Conservation (phyloP, 2,329 filamentous ascomycete genomes). For the Xylariomycetidae sp. region DNA sequence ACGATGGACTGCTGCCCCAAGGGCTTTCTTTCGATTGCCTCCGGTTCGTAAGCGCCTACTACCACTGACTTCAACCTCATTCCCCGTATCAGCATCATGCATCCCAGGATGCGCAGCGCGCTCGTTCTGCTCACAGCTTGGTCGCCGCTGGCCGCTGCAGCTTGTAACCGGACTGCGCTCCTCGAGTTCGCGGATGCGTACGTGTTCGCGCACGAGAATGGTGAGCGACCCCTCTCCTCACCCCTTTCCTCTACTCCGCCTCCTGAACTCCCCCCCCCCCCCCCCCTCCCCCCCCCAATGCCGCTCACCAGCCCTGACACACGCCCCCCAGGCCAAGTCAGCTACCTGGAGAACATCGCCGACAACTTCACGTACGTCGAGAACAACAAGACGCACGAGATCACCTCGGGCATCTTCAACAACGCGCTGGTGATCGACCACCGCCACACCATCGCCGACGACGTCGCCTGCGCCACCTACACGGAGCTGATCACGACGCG, state of each 20-base stretch:
- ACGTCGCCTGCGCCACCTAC: slow-evolving; percentile 24
- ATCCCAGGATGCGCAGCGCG: slow-evolving; percentile 1
- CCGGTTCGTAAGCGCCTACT: too few relatives aligned
- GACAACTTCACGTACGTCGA: slow-evolving; percentile 24
- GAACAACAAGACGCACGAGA: slow-evolving; percentile 23
- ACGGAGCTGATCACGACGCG: slow-evolving; percentile 22
- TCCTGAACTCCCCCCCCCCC: too few relatives aligned
- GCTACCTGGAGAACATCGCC: slow-evolving; percentile 10
- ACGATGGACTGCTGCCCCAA: too few relatives aligned
- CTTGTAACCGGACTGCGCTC: slow-evolving; percentile 10
- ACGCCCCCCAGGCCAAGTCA: slow-evolving; percentile 10
- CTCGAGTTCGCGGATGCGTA: slow-evolving; percentile 14
- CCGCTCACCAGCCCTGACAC: too few relatives aligned
- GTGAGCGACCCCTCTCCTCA: too few relatives aligned
- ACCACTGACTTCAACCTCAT: not conserved
- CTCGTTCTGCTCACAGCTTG: slow-evolving; percentile 5
- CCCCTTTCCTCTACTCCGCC: too few relatives aligned
- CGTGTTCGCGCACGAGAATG: slow-evolving; percentile 12
- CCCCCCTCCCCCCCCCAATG: too few relatives aligned
- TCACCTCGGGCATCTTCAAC: slow-evolving; percentile 18
- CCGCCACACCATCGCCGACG: slow-evolving; percentile 26
- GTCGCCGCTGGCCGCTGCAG: slow-evolving; percentile 4
- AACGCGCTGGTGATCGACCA: slow-evolving; percentile 22
- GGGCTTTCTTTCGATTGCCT: too few relatives aligned
- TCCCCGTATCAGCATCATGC: slow-evolving; percentile 5